A percentile compares a stretch with the other conserved stretches of the same genome.
Conservation (phyloP, 2,329 filamentous ascomycete species). For the Thermoascus crustaceus region DNA sequence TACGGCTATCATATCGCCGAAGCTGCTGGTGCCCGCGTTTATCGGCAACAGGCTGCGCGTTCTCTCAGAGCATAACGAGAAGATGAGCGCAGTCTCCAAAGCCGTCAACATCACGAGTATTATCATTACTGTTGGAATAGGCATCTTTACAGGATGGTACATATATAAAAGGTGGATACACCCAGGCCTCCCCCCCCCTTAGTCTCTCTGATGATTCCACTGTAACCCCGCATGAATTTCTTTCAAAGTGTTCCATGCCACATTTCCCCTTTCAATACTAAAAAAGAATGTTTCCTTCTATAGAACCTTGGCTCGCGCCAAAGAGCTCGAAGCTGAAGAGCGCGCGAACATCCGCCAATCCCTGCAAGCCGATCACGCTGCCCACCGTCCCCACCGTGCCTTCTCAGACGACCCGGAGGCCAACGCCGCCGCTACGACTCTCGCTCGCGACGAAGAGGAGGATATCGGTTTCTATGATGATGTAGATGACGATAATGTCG, state of each 20-base stretch:
- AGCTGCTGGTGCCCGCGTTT: constrained; percentile 85
- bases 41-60: constrained; percentile 76
- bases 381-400: constrained; percentile 23
- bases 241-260: background rate
- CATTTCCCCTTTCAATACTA: background rate
- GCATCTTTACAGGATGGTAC: constrained; percentile 67
- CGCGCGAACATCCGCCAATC: constrained; percentile 31
- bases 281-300: background rate
- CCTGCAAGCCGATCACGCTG: constrained; percentile 26
- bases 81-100: constrained; percentile 73
- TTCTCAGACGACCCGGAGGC: constrained; percentile 34
- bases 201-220: background rate
- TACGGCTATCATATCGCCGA: constrained; percentile 74
- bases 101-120: constrained; percentile 79
- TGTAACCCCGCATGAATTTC: constrained; percentile 3
- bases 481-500: constrained; percentile 30
- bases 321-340: constrained; percentile 42
- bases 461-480: constrained; percentile 33
- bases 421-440: constrained; percentile 30
- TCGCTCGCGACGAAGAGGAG: constrained; percentile 38
- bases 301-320: constrained; percentile 42
- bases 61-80: constrained; percentile 72
- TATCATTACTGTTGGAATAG: constrained; percentile 60
- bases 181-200: background rate
- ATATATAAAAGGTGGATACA: constrained; percentile 61